Evolutionary conservation across 192 early-diverging fungal genomes (phyloP).

Genomic region (Gryganskiella cystojenkinii): DNA sequence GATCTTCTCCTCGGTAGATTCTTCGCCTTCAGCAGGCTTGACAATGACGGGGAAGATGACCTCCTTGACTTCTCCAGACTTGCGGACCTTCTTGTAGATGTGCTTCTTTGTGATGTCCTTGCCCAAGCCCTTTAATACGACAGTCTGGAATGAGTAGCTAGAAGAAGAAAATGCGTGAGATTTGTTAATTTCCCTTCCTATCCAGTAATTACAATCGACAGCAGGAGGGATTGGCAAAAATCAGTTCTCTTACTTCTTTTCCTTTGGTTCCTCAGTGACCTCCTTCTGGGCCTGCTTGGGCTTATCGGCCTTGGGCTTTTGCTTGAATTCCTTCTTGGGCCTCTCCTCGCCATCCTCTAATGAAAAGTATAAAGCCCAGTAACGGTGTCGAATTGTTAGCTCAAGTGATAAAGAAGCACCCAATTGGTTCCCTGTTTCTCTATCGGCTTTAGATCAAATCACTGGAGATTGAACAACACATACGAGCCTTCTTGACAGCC

Average conservation of each 20-base stretch:
- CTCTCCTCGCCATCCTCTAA: slow-evolving; percentile 30
- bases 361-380: not conserved
- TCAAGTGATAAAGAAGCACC: not conserved
- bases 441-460: not conserved
- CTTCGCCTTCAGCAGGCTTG: slow-evolving; percentile 45
- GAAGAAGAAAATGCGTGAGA: slow-evolving; percentile 44
- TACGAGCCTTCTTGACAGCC: slow-evolving; percentile 70
- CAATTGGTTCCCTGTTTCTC: too few relatives aligned
- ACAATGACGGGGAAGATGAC: slow-evolving; percentile 69
- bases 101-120: slow-evolving; percentile 77
- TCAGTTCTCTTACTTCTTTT: slow-evolving; percentile 46
- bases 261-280: slow-evolving; percentile 39
- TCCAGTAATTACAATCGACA: not conserved
- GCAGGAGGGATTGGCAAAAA: not conserved
- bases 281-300: slow-evolving; percentile 38
- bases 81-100: slow-evolving; percentile 78
- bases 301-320: slow-evolving; percentile 50
- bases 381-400: not conserved
- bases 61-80: slow-evolving; percentile 69
- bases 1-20: slow-evolving; percentile 48
- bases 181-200: not conserved
- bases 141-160: slow-evolving; percentile 56
- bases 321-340: slow-evolving; percentile 43
- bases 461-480: not conserved
- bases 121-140: slow-evolving; percentile 64